Evolutionary conservation across 148 eudicot genomes (phyloP).

Genomic region (Polygonum aviculare): DNA sequence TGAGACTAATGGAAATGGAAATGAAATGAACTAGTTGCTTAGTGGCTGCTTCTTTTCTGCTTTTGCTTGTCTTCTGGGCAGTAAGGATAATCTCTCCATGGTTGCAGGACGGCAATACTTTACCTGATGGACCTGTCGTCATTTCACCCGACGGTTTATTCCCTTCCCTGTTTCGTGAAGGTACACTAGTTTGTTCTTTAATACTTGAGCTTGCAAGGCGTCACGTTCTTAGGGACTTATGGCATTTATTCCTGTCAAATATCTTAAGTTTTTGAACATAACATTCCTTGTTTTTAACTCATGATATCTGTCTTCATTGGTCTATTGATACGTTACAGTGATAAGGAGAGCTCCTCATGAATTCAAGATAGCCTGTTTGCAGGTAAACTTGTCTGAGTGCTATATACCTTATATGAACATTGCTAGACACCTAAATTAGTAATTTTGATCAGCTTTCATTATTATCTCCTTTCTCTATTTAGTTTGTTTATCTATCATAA

Average conservation of each 20-base stretch:
- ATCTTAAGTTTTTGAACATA: not conserved
- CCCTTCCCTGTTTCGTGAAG: conserved; percentile 94
- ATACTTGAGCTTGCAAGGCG: not conserved
- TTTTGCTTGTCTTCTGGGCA: not conserved
- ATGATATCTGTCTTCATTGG: not conserved
- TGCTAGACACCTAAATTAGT: too few species aligned
- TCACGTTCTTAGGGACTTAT: not conserved
- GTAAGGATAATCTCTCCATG: not conserved
- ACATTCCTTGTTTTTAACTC: not conserved
- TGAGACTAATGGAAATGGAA: not conserved
- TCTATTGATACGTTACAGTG: conserved; percentile 35
- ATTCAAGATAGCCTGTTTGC: conserved; percentile 97
- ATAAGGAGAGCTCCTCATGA: conserved; percentile 99
- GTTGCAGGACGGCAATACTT: conserved; percentile 89
- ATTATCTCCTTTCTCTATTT: too few species aligned
- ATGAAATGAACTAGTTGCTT: not conserved
- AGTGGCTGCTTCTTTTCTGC: not conserved
- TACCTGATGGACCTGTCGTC: conserved; percentile 95
- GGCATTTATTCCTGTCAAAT: not conserved
- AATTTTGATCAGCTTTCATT: too few species aligned
- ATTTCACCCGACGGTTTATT: conserved; percentile 96
- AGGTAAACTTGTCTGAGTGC: conserved; percentile 42
- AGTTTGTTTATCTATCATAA: too few species aligned
- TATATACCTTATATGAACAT: not conserved
- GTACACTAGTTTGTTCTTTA: conserved; percentile 26